These are phyloP conservation scores for Tulasnella sp. DNA, from an alignment of 768 basidiomycete genomes.

Conservation along the genomic window DNA sequence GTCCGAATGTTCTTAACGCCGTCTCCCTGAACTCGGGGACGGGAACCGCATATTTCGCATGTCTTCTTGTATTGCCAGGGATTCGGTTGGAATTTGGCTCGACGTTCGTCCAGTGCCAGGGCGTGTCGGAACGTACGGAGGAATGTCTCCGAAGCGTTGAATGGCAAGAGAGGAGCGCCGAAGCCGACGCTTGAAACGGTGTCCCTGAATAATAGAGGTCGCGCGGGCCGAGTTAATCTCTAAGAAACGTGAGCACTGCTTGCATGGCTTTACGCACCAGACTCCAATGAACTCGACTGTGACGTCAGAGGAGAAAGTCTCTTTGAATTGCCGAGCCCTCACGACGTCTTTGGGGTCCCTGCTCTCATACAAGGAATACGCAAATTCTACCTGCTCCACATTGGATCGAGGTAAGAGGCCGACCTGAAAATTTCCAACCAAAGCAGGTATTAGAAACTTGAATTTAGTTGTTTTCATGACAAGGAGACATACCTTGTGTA, in stretches of 20 bases:
- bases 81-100: slow-evolving; percentile 61
- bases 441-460: background rate
- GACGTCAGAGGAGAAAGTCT: slow-evolving; percentile 15
- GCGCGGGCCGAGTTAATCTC: no score
- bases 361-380: slow-evolving; percentile 14
- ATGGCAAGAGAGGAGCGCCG: slow-evolving; percentile 29
- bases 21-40: slow-evolving; percentile 35
- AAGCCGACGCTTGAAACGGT: slow-evolving; percentile 32
- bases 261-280: slow-evolving; percentile 1
- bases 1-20: slow-evolving; percentile 28
- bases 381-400: slow-evolving; percentile 29
- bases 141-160: slow-evolving; percentile 28
- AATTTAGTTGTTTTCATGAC: background rate
- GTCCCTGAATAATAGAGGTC: slow-evolving; percentile 15
- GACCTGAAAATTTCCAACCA: slow-evolving; percentile 36
- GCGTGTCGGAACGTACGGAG: slow-evolving; percentile 31
- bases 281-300: slow-evolving; percentile 28
- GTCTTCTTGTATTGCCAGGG: slow-evolving; percentile 48
- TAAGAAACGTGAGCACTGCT: no score
- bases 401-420: slow-evolving; percentile 30
- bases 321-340: slow-evolving; percentile 14
- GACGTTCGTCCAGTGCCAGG: slow-evolving; percentile 44
- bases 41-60: slow-evolving; percentile 34
- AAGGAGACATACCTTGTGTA: slow-evolving; percentile 50
- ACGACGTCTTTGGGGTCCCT: background rate